phyloP scores from a whole-genome alignment of 2,329 filamentous ascomycete species.

The Botrytis galanthina region DNA sequence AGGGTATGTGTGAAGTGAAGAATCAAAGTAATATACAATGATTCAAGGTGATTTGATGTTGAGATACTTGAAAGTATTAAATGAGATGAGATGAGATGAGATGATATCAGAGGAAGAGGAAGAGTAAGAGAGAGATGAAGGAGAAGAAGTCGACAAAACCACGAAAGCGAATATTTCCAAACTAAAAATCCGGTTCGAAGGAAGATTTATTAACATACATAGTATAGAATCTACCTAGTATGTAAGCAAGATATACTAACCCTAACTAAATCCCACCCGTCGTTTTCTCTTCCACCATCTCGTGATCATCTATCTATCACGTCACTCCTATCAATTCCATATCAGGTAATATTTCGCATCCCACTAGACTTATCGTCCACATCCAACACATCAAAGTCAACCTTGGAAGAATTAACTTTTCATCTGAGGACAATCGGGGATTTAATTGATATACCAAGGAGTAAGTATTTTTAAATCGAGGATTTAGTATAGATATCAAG shows the following conservation, averaged over 20 bases:
- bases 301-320: background rate
- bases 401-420: background rate
- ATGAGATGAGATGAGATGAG: background rate
- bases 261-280: background rate
- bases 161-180: background rate
- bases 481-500: background rate
- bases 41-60: background rate
- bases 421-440: accelerated
- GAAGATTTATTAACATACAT: background rate
- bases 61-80: background rate
- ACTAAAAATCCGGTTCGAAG: background rate
- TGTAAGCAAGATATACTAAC: background rate
- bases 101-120: background rate
- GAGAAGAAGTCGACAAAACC: background rate
- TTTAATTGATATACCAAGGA: background rate
- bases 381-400: background rate
- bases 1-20: background rate
- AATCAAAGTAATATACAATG: background rate
- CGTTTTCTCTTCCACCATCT: background rate
- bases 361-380: background rate
- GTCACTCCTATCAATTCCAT: background rate
- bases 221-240: no score
- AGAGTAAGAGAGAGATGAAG: no score
- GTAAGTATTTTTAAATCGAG: background rate
- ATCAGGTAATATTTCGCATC: background rate